Conservation (phyloP, 345 rosid species). For the Pugionium dolabratum region DNA sequence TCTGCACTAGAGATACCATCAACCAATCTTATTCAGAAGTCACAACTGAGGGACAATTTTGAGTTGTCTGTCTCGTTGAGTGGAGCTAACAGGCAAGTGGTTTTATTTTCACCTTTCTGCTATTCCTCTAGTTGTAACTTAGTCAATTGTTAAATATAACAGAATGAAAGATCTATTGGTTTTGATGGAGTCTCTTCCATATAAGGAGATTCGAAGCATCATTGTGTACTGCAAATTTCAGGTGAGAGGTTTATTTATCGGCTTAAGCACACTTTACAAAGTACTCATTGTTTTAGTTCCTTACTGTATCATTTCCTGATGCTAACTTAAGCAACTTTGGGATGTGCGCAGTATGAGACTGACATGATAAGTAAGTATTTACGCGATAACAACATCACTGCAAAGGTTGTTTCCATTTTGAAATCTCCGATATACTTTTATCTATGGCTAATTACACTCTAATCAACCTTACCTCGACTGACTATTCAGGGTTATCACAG, state of each 20-base stretch:
- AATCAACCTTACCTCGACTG: conserved; percentile 35
- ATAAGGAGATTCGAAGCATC: conserved; percentile 65
- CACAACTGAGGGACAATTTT: conserved; percentile 69
- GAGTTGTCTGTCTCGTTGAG: conserved; percentile 74
- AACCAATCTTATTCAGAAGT: conserved; percentile 69
- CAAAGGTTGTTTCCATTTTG: conserved; percentile 60
- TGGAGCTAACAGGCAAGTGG: conserved; percentile 67
- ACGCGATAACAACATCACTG: conserved; percentile 68
- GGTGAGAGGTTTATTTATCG: conserved; percentile 45
- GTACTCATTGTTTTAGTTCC: neutral
- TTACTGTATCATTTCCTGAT: conserved; percentile 5
- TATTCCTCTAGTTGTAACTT: conserved; percentile 12
- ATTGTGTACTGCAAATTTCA: conserved; percentile 97
- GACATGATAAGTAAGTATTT: conserved; percentile 78
- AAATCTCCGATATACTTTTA: conserved; percentile 15
- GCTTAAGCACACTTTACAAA: conserved; percentile 5
- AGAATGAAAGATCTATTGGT: conserved; percentile 84
- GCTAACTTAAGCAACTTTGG: conserved; percentile 28
- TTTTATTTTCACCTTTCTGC: conserved; percentile 20
- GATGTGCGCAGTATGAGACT: conserved; percentile 68
- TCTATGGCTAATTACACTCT: conserved; percentile 31
- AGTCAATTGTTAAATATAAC: conserved; percentile 29
- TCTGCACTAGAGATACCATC: conserved; percentile 84
- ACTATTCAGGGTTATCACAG: conserved; percentile 82
- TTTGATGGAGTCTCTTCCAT: conserved; percentile 70